Percentiles rank a stretch among this genome's conserved stretches.
These are phyloP conservation scores for Hygrocybe punicea DNA, from an alignment of 768 basidiomycete species.

Conservation along the genomic window DNA sequence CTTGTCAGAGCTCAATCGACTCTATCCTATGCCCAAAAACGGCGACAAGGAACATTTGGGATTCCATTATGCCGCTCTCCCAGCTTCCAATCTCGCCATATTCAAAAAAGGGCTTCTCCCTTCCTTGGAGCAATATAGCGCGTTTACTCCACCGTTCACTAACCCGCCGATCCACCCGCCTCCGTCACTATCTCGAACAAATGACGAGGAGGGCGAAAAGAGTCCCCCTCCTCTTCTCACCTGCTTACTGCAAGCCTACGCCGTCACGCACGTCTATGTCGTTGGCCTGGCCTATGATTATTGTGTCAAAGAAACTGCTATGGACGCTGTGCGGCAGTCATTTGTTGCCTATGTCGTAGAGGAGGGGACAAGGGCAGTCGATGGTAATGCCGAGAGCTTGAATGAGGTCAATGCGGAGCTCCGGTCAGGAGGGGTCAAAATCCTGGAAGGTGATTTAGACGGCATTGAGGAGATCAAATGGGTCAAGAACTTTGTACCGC, in stretches of 20 bases:
- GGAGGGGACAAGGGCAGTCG: conserved; percentile 25
- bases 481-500: not conserved
- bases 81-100: conserved; percentile 7
- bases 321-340: conserved; percentile 41
- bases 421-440: not conserved
- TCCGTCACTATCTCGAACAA: conserved; percentile 20
- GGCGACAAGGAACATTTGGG: not conserved
- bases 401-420: not conserved
- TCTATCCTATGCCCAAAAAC: not conserved
- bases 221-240: not conserved
- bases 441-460: not conserved
- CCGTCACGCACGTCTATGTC: conserved; percentile 49
- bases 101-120: conserved; percentile 47
- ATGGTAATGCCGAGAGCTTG: conserved; percentile 9
- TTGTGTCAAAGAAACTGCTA: conserved; percentile 51
- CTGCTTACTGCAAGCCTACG: conserved; percentile 10
- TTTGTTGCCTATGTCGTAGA: conserved; percentile 29
- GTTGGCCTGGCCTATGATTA: conserved; percentile 65
- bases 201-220: conserved; percentile 8
- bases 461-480: conserved; percentile 1
- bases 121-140: conserved; percentile 64
- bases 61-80: not conserved
- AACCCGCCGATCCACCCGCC: conserved; percentile 18
- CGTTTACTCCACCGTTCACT: conserved; percentile 51
- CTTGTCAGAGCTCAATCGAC: conserved; percentile 7